Percentiles rank a stretch among this genome's conserved stretches.
Conservation (phyloP, 1,284 basidiomycete species). For the Trichosporon ovoides region DNA sequence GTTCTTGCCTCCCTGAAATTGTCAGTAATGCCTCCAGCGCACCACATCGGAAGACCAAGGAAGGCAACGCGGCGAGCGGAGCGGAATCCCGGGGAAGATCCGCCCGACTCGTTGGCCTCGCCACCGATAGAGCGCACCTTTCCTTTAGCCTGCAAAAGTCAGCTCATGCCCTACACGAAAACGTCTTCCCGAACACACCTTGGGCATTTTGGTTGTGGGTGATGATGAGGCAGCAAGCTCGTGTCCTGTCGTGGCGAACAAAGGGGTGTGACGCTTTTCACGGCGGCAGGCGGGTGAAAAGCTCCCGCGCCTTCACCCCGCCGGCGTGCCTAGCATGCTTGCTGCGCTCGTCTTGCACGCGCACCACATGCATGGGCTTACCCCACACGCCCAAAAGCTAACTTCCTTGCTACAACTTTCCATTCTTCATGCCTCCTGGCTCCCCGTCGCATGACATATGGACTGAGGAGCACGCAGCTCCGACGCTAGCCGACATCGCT, state of each 20-base stretch:
- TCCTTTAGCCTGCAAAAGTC: constrained; percentile 39
- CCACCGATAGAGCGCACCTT: constrained; percentile 28
- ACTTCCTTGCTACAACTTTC: no score
- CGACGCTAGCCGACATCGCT: constrained; percentile 30
- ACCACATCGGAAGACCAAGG: background rate
- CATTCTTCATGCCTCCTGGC: background rate
- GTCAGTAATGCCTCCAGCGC: background rate
- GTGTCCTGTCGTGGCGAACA: background rate
- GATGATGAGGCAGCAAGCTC: background rate
- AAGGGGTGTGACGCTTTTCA: background rate
- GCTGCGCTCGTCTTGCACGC: background rate
- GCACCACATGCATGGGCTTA: no score
- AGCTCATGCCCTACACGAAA: background rate
- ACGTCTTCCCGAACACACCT: constrained; percentile 20
- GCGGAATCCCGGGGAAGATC: background rate
- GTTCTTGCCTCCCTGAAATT: constrained; percentile 89
- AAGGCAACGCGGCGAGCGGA: background rate
- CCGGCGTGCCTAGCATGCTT: background rate
- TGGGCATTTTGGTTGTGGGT: constrained; percentile 36
- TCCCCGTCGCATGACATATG: constrained; percentile 4
- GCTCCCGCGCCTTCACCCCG: background rate
- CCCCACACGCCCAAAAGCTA: no score
- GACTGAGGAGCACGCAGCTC: constrained; percentile 3
- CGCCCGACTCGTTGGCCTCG: background rate
- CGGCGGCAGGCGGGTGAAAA: background rate